Percentiles rank a stretch among this genome's conserved stretches.
phyloP scores from a whole-genome alignment of 177 flowering plant genomes.

The Tripterygium wilfordii region DNA sequence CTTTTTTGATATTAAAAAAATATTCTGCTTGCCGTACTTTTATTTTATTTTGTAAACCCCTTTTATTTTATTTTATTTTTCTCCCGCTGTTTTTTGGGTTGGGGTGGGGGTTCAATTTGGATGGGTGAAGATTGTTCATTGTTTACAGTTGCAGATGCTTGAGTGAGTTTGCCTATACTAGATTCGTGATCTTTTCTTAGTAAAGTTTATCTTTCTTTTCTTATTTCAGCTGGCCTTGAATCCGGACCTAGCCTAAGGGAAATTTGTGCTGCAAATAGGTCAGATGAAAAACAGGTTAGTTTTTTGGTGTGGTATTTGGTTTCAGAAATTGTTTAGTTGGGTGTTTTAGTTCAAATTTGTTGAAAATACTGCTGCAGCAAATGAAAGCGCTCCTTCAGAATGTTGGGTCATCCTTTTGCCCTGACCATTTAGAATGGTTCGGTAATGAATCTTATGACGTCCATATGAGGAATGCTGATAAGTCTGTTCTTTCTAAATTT shows the following conservation, averaged over 20 bases:
- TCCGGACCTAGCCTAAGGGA: slow-evolving; percentile 76
- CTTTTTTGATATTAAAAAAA: too few species aligned
- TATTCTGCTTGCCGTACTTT: too few species aligned
- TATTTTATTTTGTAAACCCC: too few species aligned
- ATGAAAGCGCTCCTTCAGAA: slow-evolving; percentile 74
- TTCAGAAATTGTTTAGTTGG: not conserved
- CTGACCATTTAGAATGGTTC: slow-evolving; percentile 70
- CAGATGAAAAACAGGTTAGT: slow-evolving; percentile 84
- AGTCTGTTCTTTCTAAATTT: slow-evolving; percentile 67
- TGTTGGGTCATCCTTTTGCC: slow-evolving; percentile 76
- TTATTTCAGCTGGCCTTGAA: slow-evolving; percentile 43
- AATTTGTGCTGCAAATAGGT: slow-evolving; percentile 80
- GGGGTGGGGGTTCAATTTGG: too few species aligned
- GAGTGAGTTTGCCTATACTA: not conserved
- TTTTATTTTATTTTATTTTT: too few species aligned
- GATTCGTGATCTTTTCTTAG: not conserved
- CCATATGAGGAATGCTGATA: slow-evolving; percentile 68
- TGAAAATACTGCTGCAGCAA: slow-evolving; percentile 47
- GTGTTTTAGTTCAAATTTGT: slow-evolving; percentile 1
- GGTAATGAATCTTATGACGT: slow-evolving; percentile 38
- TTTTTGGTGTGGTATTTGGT: not conserved
- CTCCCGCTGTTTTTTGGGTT: too few species aligned
- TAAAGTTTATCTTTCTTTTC: slow-evolving; percentile 2
- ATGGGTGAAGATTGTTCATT: too few species aligned
- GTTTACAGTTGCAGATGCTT: too few species aligned